These are phyloP conservation scores for Fusarium oxysporum DNA, from an alignment of 2,329 filamentous ascomycete genomes.

Conservation along the genomic window DNA sequence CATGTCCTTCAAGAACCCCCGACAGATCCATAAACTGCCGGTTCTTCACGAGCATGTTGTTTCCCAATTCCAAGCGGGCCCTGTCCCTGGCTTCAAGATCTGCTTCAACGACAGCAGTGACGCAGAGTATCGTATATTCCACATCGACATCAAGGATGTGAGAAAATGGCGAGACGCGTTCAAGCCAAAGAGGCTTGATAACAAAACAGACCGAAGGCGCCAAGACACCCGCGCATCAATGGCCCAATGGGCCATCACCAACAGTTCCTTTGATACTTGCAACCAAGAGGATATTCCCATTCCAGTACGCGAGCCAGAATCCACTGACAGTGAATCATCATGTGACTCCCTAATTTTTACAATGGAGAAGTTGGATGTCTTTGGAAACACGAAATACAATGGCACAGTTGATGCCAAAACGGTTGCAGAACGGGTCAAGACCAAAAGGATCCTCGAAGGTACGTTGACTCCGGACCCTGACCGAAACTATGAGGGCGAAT, in stretches of 20 bases:
- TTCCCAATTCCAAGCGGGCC: neutral
- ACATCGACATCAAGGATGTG: constrained; percentile 16
- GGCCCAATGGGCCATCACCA: neutral
- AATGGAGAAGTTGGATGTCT: neutral
- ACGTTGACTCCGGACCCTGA: constrained; percentile 10
- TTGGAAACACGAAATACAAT: neutral
- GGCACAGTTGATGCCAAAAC: neutral
- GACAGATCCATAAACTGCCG: too few relatives aligned
- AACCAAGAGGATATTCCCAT: neutral
- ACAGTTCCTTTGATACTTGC: neutral
- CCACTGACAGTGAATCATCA: neutral
- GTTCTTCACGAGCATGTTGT: constrained; percentile 1
- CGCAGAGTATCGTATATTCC: neutral
- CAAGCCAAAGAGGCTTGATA: neutral
- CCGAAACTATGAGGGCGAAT: constrained; percentile 14
- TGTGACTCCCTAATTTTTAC: neutral
- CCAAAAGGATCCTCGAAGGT: constrained; percentile 20
- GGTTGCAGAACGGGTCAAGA: constrained; percentile 8
- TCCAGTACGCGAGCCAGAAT: neutral
- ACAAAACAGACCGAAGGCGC: neutral
- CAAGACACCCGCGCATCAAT: neutral
- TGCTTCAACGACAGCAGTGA: neutral
- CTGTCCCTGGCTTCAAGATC: constrained; percentile 3
- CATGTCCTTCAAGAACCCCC: neutral
- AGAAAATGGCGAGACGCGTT: constrained; percentile 14